Percentiles rank a stretch among this genome's conserved stretches.
Conservation (phyloP, 129 eudicot genomes). For the Scalesia atractyloides region DNA sequence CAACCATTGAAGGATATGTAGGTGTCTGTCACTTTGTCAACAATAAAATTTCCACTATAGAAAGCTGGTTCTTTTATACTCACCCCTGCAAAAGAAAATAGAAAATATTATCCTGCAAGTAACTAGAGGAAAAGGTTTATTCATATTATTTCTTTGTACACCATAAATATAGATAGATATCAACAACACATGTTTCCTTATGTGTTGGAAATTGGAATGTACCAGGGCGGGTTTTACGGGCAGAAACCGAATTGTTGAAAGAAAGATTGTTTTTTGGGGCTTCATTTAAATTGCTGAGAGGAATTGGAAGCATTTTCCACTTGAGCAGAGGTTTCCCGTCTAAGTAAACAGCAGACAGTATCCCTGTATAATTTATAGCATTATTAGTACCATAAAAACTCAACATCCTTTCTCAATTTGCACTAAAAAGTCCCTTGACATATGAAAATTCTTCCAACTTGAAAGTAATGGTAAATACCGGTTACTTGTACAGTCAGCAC, state of each 20-base stretch:
- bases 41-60: constrained; percentile 56
- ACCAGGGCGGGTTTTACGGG: constrained; percentile 45
- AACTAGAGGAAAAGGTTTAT: not conserved
- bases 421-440: not conserved
- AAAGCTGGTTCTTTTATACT: constrained; percentile 63
- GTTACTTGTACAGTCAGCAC: not conserved
- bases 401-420: not conserved
- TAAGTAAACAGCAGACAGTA: constrained; percentile 72
- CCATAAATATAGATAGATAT: not conserved
- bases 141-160: not conserved
- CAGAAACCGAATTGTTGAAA: constrained; percentile 34
- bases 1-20: constrained; percentile 78
- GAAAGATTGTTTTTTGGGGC: constrained; percentile 40
- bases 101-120: not conserved
- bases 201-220: constrained; percentile 20
- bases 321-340: constrained; percentile 59
- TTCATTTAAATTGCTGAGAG: constrained; percentile 57
- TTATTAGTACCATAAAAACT: not conserved
- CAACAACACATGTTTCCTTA: not conserved
- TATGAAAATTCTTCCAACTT: not conserved
- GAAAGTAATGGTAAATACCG: not conserved
- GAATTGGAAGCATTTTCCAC: constrained; percentile 80
- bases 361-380: constrained; percentile 49
- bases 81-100: constrained; percentile 37
- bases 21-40: constrained; percentile 64